Evolutionary conservation across 1,139 yeast genomes (phyloP).

Genomic region (Maudiozyma humilis): DNA sequence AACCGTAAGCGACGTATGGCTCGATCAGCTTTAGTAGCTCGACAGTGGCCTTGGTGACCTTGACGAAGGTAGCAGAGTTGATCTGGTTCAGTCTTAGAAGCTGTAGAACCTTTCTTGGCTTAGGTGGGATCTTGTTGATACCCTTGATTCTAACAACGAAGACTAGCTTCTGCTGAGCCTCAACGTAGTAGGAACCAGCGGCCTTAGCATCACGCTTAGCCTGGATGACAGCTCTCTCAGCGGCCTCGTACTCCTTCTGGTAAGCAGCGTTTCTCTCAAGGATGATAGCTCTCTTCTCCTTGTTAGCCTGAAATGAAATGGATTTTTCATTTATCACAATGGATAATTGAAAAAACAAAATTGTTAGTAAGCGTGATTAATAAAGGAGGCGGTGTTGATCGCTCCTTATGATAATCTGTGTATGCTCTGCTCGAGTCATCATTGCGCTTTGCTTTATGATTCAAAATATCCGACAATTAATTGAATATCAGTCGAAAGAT

Average conservation of each 20-base stretch:
- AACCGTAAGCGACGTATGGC: constrained; percentile 99
- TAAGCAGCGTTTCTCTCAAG: constrained; percentile 97
- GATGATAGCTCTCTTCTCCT: constrained; percentile 91
- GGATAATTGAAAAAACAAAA: neutral
- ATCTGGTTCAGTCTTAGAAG: constrained; percentile 95
- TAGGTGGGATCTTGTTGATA: constrained; percentile 98
- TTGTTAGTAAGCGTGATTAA: constrained; percentile 18
- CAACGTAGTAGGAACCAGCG: constrained; percentile 92
- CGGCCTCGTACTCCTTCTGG: constrained; percentile 92
- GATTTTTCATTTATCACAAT: neutral
- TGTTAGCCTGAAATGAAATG: constrained; percentile 48
- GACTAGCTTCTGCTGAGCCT: constrained; percentile 93
- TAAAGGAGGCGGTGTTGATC: neutral
- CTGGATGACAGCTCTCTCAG: constrained; percentile 84
- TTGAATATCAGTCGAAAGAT: constrained; percentile 88
- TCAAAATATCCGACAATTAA: neutral
- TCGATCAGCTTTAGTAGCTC: constrained; percentile 96
- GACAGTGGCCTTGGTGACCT: constrained; percentile 95
- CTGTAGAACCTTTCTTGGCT: constrained; percentile 99
- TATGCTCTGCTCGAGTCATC: neutral
- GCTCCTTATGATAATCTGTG: neutral
- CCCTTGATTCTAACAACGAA: constrained; percentile 99
- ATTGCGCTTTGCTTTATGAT: neutral
- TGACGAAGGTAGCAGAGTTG: constrained; percentile 97
- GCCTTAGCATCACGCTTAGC: constrained; percentile 98